Evolutionary conservation across 352 stramenopile species (phyloP).

Genomic region (Phytopythium boreale): DNA sequence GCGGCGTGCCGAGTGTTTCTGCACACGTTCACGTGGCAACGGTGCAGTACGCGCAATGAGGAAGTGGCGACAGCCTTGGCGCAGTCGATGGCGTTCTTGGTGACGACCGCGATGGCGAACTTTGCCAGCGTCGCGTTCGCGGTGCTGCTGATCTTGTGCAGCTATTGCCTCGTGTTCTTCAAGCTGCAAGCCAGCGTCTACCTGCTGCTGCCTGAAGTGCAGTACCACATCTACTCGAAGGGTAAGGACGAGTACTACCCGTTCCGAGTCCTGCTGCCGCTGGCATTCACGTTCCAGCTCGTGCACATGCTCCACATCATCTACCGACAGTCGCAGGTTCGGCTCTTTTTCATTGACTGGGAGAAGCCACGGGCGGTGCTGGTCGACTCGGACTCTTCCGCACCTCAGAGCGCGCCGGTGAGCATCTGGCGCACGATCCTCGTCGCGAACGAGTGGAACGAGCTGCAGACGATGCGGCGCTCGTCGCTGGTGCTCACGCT

Average conservation of each 20-base stretch:
- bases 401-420: conserved; percentile 54
- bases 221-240: conserved; percentile 42
- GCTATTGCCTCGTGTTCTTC: conserved; percentile 94
- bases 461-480: conserved; percentile 81
- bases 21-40: conserved; percentile 88
- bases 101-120: conserved; percentile 35
- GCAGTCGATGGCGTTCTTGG: conserved; percentile 39
- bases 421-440: conserved; percentile 94
- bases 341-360: conserved; percentile 95
- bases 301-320: conserved; percentile 63
- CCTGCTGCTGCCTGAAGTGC: conserved; percentile 77
- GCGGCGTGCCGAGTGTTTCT: conserved; percentile 57
- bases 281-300: conserved; percentile 85
- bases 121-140: conserved; percentile 38
- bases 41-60: conserved; percentile 66
- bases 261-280: conserved; percentile 78
- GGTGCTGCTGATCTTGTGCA: conserved; percentile 74
- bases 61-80: conserved; percentile 50
- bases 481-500: conserved; percentile 85
- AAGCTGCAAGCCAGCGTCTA: conserved; percentile 90
- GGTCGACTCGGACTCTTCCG: conserved; percentile 48
- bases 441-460: conserved; percentile 93
- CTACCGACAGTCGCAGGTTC: conserved; percentile 70
- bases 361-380: conserved; percentile 82
- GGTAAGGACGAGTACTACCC: conserved; percentile 84